Base-by-base conservation (phyloP, 2,329 filamentous ascomycete species). In the Claviceps pazoutovae region DNA sequence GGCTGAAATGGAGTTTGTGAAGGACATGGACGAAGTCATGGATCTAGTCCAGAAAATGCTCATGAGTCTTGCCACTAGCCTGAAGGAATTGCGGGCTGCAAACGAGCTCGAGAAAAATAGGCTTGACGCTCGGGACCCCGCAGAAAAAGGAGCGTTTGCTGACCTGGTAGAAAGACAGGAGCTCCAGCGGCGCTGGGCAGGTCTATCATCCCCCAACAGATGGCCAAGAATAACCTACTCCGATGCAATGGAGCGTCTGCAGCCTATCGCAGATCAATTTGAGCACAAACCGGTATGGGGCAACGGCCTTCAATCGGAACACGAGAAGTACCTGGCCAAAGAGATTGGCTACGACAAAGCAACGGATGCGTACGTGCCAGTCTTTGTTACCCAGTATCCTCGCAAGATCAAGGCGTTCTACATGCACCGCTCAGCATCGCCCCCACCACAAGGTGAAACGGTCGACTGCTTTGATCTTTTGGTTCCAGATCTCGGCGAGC, bases 351-450 rank as follows among this genome's bases (percentile, higher is more conserved):
- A 69, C 47, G 63, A 68, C 51, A 56, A 66, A 49, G 67, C 71
- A n/a, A 69, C 69, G 46, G 68, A 71, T 34, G 70, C 71, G 42
- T 66, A 65, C 57, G 71, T 77, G 47, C 93, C 93, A 7, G 75
- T 97, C 45, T 97, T 97, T 64, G 82, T 98, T 57, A 97, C 90
- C 14, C 77, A 96, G 65, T 98, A 96, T 64, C 93, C 93, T n/a
- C 80, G 80, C 57, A 73, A 75, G 47, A 82, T 93, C 65, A 98
- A 98, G 69, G 88, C 91, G 11, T 98, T 97, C 69, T 98, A 77
- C 65, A 77, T 77, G 74, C 70, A 66, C 43, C 67, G 68, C 50
- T 69, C 65, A 13, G 56, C 58, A 21, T 54, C 61, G 1, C 57
- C 61, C 13, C 60, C 62, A 8, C 26, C 57, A 4, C 57, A 63